Evolutionary conservation across 805 yeast genomes (phyloP).

Genomic region (Vanderwaltozyma verrucispora): DNA sequence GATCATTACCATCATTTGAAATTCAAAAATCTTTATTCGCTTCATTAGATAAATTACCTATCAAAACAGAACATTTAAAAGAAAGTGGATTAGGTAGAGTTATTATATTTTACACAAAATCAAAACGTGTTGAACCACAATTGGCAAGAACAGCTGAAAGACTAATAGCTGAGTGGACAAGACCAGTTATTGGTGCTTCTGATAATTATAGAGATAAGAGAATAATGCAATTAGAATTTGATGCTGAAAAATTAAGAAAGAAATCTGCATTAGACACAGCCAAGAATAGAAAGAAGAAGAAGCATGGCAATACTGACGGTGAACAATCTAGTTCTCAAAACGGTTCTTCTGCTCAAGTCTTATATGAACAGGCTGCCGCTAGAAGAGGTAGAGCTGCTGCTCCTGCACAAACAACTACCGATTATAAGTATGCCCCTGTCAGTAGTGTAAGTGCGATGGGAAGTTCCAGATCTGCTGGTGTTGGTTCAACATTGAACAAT

Average conservation of each 20-base stretch:
- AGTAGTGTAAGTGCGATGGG: slow-evolving; percentile 40
- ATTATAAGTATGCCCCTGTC: slow-evolving; percentile 84
- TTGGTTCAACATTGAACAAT: slow-evolving; percentile 41
- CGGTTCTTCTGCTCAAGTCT: slow-evolving; percentile 38
- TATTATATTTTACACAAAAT: slow-evolving; percentile 83
- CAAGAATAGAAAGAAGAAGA: slow-evolving; percentile 24
- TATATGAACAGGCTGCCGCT: slow-evolving; percentile 84
- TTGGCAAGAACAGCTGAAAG: slow-evolving; percentile 84
- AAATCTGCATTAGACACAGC: slow-evolving; percentile 27
- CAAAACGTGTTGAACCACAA: slow-evolving; percentile 77
- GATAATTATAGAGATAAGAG: slow-evolving; percentile 87
- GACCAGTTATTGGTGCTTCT: slow-evolving; percentile 93
- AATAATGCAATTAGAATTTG: slow-evolving; percentile 59
- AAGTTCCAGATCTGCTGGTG: slow-evolving; percentile 36
- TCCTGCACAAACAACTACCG: slow-evolving; percentile 82
- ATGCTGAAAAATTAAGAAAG: slow-evolving; percentile 40
- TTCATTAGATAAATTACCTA: slow-evolving; percentile 70
- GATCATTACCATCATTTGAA: slow-evolving; percentile 93
- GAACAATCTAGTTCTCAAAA: slow-evolving; percentile 8
- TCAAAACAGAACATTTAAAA: slow-evolving; percentile 88
- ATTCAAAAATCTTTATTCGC: slow-evolving; percentile 80
- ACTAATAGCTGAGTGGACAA: slow-evolving; percentile 93
- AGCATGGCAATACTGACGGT: slow-evolving; percentile 6
- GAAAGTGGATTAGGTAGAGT: slow-evolving; percentile 94
- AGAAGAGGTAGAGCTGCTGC: slow-evolving; percentile 92